These are phyloP conservation scores for Stemphylium vesicarium DNA, from an alignment of 2,329 filamentous ascomycete genomes.

Conservation along the genomic window DNA sequence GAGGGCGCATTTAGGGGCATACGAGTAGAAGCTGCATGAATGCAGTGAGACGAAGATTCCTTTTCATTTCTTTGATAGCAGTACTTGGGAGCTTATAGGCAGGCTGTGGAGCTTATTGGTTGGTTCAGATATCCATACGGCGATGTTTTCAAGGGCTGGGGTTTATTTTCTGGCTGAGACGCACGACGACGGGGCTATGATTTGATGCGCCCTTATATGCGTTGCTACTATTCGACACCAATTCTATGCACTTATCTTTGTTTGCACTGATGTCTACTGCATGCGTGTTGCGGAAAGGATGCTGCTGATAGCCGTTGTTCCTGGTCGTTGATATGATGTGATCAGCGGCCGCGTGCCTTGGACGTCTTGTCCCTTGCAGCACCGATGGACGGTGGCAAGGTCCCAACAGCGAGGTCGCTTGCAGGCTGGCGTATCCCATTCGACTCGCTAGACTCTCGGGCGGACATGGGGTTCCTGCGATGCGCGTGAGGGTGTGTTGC, in stretches of 20 bases:
- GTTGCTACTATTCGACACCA: background rate
- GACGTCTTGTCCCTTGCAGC: background rate
- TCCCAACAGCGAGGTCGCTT: background rate
- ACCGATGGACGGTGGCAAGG: background rate
- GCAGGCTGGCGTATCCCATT: background rate
- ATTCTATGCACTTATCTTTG: background rate
- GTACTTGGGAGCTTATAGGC: constrained; percentile 5
- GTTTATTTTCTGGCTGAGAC: background rate
- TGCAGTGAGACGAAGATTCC: background rate
- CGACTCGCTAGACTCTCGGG: constrained; percentile 3
- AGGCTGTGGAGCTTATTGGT: constrained; percentile 16
- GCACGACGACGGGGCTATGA: background rate
- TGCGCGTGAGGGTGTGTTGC: constrained; percentile 2
- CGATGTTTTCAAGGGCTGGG: constrained; percentile 12
- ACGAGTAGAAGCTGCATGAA: background rate
- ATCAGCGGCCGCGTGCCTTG: background rate
- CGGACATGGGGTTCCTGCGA: no score
- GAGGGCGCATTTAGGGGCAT: background rate
- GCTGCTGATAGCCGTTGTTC: background rate
- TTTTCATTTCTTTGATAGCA: constrained; percentile 9
- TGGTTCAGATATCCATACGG: constrained; percentile 36
- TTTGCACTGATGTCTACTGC: background rate
- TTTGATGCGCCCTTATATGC: background rate
- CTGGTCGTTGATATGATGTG: background rate
- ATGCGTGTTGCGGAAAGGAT: background rate